Conservation (phyloP, 2,329 filamentous ascomycete species). For the Tolypocladium sp. region DNA sequence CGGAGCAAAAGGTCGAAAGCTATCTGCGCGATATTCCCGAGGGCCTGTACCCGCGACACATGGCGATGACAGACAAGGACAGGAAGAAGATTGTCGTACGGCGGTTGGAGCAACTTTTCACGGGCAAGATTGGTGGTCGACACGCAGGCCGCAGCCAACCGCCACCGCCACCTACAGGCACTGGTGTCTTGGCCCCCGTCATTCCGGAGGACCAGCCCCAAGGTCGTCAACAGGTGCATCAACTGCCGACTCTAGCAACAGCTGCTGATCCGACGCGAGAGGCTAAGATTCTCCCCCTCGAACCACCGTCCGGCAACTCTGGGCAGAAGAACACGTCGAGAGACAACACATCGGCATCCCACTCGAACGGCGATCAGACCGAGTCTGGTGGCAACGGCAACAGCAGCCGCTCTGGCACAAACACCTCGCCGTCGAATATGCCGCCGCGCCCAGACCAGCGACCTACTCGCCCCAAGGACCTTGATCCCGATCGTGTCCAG, state of each 20-base stretch:
- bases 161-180: slow-evolving; percentile 6
- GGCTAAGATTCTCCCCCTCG: slow-evolving; percentile 34
- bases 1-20: slow-evolving; percentile 54
- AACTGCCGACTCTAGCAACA: slow-evolving; percentile 15
- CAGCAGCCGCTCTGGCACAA: slow-evolving; percentile 15
- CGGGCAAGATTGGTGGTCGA: slow-evolving; percentile 50
- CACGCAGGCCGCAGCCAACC: slow-evolving; percentile 20
- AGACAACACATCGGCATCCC: slow-evolving; percentile 34
- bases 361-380: slow-evolving; percentile 38
- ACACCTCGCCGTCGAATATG: slow-evolving; percentile 28
- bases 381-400: slow-evolving; percentile 30
- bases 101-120: slow-evolving; percentile 72
- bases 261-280: slow-evolving; percentile 32
- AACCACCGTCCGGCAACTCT: slow-evolving; percentile 15
- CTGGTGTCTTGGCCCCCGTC: slow-evolving; percentile 8
- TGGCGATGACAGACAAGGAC: slow-evolving; percentile 59
- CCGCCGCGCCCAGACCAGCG: slow-evolving; percentile 54
- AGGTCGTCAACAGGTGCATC: slow-evolving; percentile 20
- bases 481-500: slow-evolving; percentile 71
- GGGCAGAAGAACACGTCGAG: slow-evolving; percentile 31
- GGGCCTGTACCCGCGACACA: slow-evolving; percentile 53
- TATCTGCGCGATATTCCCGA: slow-evolving; percentile 67
- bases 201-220: slow-evolving; percentile 18
- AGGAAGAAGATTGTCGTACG: slow-evolving; percentile 71
- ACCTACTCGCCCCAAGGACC: slow-evolving; percentile 65